Evolutionary conservation across 352 stramenopile genomes (phyloP).

Genomic region (Phytophthora idaei): DNA sequence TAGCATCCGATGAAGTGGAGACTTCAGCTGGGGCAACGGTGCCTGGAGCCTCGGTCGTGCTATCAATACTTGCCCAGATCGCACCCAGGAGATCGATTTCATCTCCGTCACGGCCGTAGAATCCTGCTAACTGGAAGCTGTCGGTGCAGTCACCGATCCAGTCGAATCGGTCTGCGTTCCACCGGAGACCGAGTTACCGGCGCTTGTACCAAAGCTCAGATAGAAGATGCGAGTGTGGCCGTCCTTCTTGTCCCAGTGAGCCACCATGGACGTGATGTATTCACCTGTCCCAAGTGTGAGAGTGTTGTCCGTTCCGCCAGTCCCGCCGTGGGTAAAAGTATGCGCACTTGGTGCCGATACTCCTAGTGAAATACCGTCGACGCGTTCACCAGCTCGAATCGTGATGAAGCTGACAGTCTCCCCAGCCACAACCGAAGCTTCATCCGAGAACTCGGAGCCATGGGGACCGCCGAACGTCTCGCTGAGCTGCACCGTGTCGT

Average conservation of each 20-base stretch:
- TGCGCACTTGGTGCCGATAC: constrained; percentile 14
- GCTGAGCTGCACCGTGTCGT: constrained; percentile 1
- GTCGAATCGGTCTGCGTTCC: constrained; percentile 34
- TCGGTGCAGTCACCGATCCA: constrained; percentile 32
- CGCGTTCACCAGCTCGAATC: constrained; percentile 13
- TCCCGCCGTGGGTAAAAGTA: constrained; percentile 32
- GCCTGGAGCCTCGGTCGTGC: not conserved
- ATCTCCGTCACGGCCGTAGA: constrained; percentile 48
- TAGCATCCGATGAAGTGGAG: no score
- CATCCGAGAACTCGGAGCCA: constrained; percentile 30
- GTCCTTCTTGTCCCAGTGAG: constrained; percentile 26
- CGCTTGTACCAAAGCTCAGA: constrained; percentile 46
- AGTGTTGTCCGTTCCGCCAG: constrained; percentile 10
- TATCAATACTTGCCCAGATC: constrained; percentile 26
- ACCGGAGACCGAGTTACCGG: constrained; percentile 36
- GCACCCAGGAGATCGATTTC: constrained; percentile 49
- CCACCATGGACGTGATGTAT: constrained; percentile 33
- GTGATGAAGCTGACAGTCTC: constrained; percentile 27
- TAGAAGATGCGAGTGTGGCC: constrained; percentile 41
- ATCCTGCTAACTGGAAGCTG: constrained; percentile 53
- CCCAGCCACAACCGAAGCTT: constrained; percentile 9
- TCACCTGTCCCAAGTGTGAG: constrained; percentile 13
- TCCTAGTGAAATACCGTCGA: constrained; percentile 29
- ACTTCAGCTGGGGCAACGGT: no score
- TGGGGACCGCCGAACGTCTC: constrained; percentile 28